Conservation (phyloP, 2,329 filamentous ascomycete genomes). For the Thielaviopsis musarum region DNA sequence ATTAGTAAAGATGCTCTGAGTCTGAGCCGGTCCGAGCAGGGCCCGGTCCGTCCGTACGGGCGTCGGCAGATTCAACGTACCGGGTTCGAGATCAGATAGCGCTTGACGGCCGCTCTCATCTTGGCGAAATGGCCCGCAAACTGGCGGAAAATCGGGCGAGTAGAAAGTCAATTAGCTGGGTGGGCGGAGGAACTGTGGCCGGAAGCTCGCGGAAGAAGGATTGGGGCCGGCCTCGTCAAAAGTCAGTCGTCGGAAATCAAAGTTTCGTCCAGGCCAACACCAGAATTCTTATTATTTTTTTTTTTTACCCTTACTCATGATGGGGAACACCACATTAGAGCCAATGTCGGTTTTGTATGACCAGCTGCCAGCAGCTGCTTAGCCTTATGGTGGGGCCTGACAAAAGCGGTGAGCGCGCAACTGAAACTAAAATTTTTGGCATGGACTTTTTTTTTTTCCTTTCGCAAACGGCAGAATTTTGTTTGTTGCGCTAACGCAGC, state of each 20-base stretch:
- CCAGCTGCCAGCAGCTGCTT: not conserved
- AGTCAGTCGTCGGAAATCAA: constrained; percentile 5
- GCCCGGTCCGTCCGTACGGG: not conserved
- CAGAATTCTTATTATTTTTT: constrained; percentile 6
- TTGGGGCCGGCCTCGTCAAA: constrained; percentile 5
- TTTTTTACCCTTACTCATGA: not conserved
- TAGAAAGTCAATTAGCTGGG: constrained; percentile 3
- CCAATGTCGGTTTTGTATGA: not conserved
- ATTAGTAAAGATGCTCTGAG: not conserved
- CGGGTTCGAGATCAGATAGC: constrained; percentile 13
- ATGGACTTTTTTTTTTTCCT: constrained; percentile 4
- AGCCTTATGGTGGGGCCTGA: constrained; percentile 6
- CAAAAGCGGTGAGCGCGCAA: constrained; percentile 12
- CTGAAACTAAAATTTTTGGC: constrained; percentile 13
- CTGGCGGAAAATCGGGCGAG: constrained; percentile 1
- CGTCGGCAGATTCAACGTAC: constrained; percentile 3
- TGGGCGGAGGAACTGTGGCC: not conserved
- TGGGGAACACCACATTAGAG: not conserved
- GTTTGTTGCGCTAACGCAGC: constrained; percentile 7
- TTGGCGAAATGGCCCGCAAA: constrained; percentile 11
- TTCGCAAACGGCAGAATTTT: constrained; percentile 10
- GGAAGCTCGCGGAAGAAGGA: constrained; percentile 1
- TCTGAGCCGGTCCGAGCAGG: not conserved
- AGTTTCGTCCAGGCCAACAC: constrained; percentile 3
- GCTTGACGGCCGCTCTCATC: constrained; percentile 14